Percentiles rank a stretch among this genome's conserved stretches.
These are phyloP conservation scores for Tylopilus plumbeoviolaceoides DNA, from an alignment of 768 basidiomycete genomes.

Conservation along the genomic window DNA sequence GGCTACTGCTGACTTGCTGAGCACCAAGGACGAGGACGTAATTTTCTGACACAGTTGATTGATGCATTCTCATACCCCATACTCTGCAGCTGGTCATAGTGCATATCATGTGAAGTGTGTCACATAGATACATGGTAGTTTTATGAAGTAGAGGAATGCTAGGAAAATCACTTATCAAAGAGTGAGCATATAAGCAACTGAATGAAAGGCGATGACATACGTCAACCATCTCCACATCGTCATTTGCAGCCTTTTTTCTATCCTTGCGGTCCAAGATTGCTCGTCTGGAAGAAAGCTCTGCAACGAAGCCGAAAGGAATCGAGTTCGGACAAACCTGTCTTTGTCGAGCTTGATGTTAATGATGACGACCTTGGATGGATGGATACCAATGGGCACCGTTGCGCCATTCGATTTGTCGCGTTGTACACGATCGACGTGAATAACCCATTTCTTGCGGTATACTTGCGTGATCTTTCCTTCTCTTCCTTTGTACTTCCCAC, in stretches of 20 bases:
- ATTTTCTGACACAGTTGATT: conserved; percentile 64
- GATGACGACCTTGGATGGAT: conserved; percentile 96
- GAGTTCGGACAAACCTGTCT: conserved; percentile 54
- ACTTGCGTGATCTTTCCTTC: conserved; percentile 98
- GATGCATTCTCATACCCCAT: conserved; percentile 14
- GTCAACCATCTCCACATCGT: conserved; percentile 78
- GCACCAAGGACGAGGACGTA: conserved; percentile 86
- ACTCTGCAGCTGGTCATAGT: conserved; percentile 34
- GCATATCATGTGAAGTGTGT: conserved; percentile 50
- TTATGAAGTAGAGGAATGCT: conserved; percentile 32
- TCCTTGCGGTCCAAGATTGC: conserved; percentile 87
- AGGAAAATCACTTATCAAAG: conserved; percentile 22
- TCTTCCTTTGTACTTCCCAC: conserved; percentile 97
- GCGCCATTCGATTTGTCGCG: conserved; percentile 98
- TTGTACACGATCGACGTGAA: conserved; percentile 96
- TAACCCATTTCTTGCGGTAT: conserved; percentile 98
- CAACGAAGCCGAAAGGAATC: not conserved
- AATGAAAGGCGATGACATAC: conserved; percentile 43
- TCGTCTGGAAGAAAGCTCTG: conserved; percentile 43
- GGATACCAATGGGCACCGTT: conserved; percentile 88
- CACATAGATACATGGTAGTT: conserved; percentile 69
- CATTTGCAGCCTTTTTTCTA: conserved; percentile 58
- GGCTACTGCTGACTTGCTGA: conserved; percentile 60
- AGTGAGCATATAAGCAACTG: conserved; percentile 12
- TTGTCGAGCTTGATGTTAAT: conserved; percentile 90